Percentiles rank a stretch among this genome's conserved stretches.
These are phyloP conservation scores for Metschnikowia peoriensis DNA, from an alignment of 805 yeast species.

Conservation along the genomic window DNA sequence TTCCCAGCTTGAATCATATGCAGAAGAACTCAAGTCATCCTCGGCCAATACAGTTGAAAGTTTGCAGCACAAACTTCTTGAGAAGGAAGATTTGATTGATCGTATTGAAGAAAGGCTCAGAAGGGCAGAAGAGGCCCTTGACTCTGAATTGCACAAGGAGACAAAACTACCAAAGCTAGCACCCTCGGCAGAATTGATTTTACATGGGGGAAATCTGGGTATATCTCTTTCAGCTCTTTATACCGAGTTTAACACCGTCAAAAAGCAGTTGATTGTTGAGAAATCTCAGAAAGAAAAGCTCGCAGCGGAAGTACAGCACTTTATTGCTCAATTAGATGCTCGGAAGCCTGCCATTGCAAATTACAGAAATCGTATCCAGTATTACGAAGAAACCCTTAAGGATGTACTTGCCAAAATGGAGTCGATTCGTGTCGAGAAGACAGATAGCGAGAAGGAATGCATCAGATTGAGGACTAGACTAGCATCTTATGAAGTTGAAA, in stretches of 20 bases:
- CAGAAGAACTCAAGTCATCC: slow-evolving; percentile 40
- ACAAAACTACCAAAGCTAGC: slow-evolving; percentile 46
- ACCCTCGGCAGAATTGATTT: slow-evolving; percentile 54
- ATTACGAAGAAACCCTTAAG: slow-evolving; percentile 54
- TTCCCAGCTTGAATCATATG: slow-evolving; percentile 48
- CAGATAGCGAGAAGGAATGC: slow-evolving; percentile 40
- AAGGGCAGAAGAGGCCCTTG: slow-evolving; percentile 42
- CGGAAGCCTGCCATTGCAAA: slow-evolving; percentile 73
- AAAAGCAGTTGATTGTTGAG: slow-evolving; percentile 66
- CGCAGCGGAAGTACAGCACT: slow-evolving; percentile 65
- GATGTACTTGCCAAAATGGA: slow-evolving; percentile 55
- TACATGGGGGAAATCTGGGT: slow-evolving; percentile 44
- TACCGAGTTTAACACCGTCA: slow-evolving; percentile 60
- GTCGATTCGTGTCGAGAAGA: slow-evolving; percentile 48
- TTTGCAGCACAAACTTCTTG: slow-evolving; percentile 33
- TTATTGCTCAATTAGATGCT: slow-evolving; percentile 73
- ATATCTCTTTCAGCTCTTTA: slow-evolving; percentile 66
- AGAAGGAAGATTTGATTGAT: slow-evolving; percentile 35
- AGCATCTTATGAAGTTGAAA: slow-evolving; percentile 47
- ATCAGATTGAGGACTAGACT: slow-evolving; percentile 31
- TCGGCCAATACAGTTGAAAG: slow-evolving; percentile 35
- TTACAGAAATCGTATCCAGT: slow-evolving; percentile 56
- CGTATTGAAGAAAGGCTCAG: slow-evolving; percentile 35
- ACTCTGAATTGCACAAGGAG: slow-evolving; percentile 37
- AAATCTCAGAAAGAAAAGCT: slow-evolving; percentile 67